A percentile compares a stretch with the other conserved stretches of the same genome.
Conservation (phyloP, 1,284 basidiomycete species). For the Pterulicium gracile region DNA sequence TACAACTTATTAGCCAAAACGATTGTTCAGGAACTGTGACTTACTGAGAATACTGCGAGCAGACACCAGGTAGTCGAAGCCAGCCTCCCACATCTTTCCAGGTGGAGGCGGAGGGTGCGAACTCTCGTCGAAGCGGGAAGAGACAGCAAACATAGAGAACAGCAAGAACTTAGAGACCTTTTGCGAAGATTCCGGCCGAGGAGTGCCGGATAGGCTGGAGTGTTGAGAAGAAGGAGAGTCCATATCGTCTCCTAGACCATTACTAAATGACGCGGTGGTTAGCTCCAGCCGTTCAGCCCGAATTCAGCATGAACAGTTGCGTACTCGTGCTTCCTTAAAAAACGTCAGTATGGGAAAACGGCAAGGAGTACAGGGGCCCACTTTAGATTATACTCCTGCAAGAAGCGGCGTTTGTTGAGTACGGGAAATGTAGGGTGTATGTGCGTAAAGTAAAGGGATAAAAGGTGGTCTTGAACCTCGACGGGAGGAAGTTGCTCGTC, state of each 20-base stretch:
- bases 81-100: constrained; percentile 64
- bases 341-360: background rate
- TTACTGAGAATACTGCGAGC: constrained; percentile 63
- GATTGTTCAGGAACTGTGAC: constrained; percentile 10
- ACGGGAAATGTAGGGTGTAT: constrained; percentile 74
- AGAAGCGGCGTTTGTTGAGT: constrained; percentile 61
- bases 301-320: constrained; percentile 2
- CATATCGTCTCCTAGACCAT: constrained; percentile 1
- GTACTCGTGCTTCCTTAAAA: constrained; percentile 24
- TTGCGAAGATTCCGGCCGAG: constrained; percentile 40
- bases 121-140: constrained; percentile 57
- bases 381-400: constrained; percentile 51
- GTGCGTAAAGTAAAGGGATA: constrained; percentile 72
- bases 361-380: constrained; percentile 19
- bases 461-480: constrained; percentile 51
- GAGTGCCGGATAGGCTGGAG: constrained; percentile 18
- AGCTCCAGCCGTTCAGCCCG: background rate
- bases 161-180: constrained; percentile 62
- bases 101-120: constrained; percentile 30
- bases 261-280: background rate
- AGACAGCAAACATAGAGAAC: constrained; percentile 69
- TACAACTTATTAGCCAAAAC: constrained; percentile 7
- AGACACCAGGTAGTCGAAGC: constrained; percentile 52
- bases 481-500: constrained; percentile 42
- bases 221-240: constrained; percentile 6